These are phyloP conservation scores for Exophiala xenobiotica DNA, from an alignment of 2,329 filamentous ascomycete species.

Conservation along the genomic window DNA sequence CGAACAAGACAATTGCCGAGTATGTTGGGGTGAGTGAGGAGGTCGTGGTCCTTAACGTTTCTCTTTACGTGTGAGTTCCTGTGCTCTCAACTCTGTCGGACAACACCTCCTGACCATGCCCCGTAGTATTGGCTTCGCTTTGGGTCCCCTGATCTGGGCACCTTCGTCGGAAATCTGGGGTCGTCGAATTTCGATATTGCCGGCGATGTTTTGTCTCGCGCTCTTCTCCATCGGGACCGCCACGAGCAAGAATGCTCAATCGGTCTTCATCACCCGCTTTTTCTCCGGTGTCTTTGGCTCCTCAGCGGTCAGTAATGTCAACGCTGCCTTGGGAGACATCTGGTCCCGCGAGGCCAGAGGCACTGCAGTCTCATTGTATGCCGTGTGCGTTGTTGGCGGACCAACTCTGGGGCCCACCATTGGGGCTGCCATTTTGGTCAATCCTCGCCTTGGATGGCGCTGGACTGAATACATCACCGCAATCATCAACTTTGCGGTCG, in stretches of 20 bases:
- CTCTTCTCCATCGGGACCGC: slow-evolving; percentile 51
- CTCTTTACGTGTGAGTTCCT: slow-evolving; percentile 44
- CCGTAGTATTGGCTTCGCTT: slow-evolving; percentile 36
- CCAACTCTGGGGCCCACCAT: slow-evolving; percentile 45
- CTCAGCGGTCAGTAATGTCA: slow-evolving; percentile 45
- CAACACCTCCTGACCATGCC: not conserved
- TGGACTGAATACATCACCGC: slow-evolving; percentile 49
- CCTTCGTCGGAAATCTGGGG: slow-evolving; percentile 49
- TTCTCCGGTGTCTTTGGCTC: slow-evolving; percentile 48
- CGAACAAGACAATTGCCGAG: slow-evolving; percentile 42
- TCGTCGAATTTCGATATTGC: slow-evolving; percentile 46
- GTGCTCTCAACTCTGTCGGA: no score
- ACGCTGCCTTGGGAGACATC: slow-evolving; percentile 47
- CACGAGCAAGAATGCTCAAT: slow-evolving; percentile 38
- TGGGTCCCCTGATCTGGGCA: slow-evolving; percentile 45
- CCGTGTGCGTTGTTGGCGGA: slow-evolving; percentile 43
- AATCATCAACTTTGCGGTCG: slow-evolving; percentile 39
- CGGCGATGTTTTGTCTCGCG: slow-evolving; percentile 43
- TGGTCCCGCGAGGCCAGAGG: slow-evolving; percentile 41
- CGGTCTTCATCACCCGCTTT: slow-evolving; percentile 45
- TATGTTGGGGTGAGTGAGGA: slow-evolving; percentile 47
- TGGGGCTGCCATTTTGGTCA: slow-evolving; percentile 40
- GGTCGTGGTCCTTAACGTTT: slow-evolving; percentile 46
- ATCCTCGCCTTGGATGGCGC: slow-evolving; percentile 43
- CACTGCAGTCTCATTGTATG: slow-evolving; percentile 41